These are phyloP conservation scores for Oryza rufipogon DNA, from an alignment of 176 grass and related monocot species.

Conservation along the genomic window DNA sequence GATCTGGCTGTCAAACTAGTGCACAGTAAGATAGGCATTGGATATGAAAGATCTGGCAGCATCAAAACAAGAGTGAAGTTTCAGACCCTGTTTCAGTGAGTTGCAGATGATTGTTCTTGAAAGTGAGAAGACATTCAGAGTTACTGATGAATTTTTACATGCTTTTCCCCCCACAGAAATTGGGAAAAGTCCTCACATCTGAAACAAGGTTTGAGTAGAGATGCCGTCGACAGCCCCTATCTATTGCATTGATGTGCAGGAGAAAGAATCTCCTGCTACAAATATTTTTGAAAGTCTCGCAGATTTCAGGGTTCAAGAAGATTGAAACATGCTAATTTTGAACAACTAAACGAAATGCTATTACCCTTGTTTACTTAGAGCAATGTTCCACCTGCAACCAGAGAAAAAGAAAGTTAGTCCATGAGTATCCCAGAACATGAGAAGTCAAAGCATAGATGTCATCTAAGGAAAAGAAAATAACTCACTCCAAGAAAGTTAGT, in stretches of 20 bases:
- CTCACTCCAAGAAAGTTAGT: too few species aligned
- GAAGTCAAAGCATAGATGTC: neutral
- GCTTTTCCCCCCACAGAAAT: neutral
- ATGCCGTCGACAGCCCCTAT: neutral
- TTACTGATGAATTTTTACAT: neutral
- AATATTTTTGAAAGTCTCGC: too few species aligned
- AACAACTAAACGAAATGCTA: neutral
- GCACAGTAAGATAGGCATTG: conserved; percentile 92
- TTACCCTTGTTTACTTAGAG: neutral
- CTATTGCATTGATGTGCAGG: neutral
- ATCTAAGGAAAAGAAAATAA: neutral
- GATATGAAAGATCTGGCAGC: conserved; percentile 92
- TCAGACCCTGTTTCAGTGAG: conserved; percentile 67
- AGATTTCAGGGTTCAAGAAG: neutral
- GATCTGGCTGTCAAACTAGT: conserved; percentile 81
- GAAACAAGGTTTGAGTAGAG: neutral
- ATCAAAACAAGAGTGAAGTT: conserved; percentile 92
- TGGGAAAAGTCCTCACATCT: neutral
- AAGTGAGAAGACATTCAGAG: conserved; percentile 8
- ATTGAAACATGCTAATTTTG: neutral
- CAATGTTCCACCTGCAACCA: neutral
- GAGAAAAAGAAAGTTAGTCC: neutral
- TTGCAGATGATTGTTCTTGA: neutral
- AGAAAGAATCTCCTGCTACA: too few species aligned
- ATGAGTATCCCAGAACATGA: neutral